phyloP scores from a whole-genome alignment of 805 yeast species.

The Metschnikowia dekortorum region DNA sequence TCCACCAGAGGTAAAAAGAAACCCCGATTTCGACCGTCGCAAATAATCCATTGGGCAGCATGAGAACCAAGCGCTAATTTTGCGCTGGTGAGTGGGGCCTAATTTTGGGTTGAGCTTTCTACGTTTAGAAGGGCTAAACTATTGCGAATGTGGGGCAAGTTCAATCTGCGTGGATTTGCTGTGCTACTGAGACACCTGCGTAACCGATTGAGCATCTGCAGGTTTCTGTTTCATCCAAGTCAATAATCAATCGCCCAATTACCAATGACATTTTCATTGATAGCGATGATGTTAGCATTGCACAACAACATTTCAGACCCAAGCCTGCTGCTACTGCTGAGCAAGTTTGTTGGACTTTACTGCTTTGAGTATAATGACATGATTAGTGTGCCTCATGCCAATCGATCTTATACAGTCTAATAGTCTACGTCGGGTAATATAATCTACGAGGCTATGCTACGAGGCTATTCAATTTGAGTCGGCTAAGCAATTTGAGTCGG shows the following conservation, averaged over 20 bases:
- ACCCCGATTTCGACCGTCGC: constrained; percentile 87
- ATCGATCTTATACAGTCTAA: no score
- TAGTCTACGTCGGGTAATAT: no score
- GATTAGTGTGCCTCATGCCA: no score
- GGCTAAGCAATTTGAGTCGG: no score
- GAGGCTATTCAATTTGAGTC: no score
- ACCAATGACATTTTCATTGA: constrained; percentile 9
- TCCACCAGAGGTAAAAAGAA: constrained; percentile 90
- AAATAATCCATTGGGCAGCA: constrained; percentile 98
- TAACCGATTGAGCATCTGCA: constrained; percentile 67
- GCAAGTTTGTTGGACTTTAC: no score
- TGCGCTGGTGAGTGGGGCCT: constrained; percentile 74
- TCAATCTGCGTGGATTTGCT: constrained; percentile 61
- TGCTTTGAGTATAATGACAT: no score
- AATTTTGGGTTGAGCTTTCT: constrained; percentile 41
- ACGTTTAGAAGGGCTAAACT: constrained; percentile 55
- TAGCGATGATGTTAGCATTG: constrained; percentile 12
- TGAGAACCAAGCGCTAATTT: constrained; percentile 66
- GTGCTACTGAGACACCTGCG: constrained; percentile 41
- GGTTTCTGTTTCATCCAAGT: constrained; percentile 83
- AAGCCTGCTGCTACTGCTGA: no score
- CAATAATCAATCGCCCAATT: constrained; percentile 41
- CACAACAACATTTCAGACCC: constrained; percentile 8
- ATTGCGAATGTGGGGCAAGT: constrained; percentile 53
- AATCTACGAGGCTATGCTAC: no score